Evolutionary conservation across 352 stramenopile genomes (phyloP).

Genomic region (Phytophthora ohioensis): DNA sequence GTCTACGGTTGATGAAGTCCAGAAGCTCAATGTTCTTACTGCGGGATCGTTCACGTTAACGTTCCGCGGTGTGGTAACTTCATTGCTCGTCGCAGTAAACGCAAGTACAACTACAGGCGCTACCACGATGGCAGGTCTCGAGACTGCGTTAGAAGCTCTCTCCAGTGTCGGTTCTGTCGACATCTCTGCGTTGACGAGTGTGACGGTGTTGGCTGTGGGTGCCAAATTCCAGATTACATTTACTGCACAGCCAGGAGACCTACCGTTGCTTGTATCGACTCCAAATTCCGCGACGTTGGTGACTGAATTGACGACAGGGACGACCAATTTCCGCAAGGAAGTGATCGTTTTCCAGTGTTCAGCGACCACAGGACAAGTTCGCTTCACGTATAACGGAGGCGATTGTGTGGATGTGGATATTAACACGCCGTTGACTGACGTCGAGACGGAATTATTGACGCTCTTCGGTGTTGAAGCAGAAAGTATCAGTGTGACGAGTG

Average conservation of each 20-base stretch:
- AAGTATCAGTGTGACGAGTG: constrained; percentile 66
- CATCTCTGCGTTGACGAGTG: constrained; percentile 40
- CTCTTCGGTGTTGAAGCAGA: constrained; percentile 63
- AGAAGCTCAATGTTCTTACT: constrained; percentile 53
- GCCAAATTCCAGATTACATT: constrained; percentile 65
- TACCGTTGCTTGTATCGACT: constrained; percentile 45
- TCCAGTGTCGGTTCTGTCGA: constrained; percentile 53
- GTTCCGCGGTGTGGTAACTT: constrained; percentile 56
- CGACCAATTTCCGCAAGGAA: constrained; percentile 76
- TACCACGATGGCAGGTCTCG: constrained; percentile 42
- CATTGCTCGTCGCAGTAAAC: constrained; percentile 21
- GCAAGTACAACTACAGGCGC: constrained; percentile 34
- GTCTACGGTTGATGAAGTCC: constrained; percentile 46
- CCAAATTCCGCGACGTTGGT: constrained; percentile 43
- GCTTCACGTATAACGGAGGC: constrained; percentile 36
- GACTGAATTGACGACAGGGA: constrained; percentile 37
- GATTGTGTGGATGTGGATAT: constrained; percentile 32
- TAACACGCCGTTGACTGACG: constrained; percentile 37
- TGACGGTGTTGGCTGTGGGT: constrained; percentile 28
- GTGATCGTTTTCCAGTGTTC: constrained; percentile 65
- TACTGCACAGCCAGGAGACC: constrained; percentile 51
- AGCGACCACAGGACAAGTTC: constrained; percentile 43
- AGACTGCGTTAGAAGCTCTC: constrained; percentile 49
- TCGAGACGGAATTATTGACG: constrained; percentile 51
- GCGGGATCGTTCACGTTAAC: constrained; percentile 54